Evolutionary conservation across 1,284 basidiomycete genomes (phyloP).

Genomic region (Ceratobasidium sp.): DNA sequence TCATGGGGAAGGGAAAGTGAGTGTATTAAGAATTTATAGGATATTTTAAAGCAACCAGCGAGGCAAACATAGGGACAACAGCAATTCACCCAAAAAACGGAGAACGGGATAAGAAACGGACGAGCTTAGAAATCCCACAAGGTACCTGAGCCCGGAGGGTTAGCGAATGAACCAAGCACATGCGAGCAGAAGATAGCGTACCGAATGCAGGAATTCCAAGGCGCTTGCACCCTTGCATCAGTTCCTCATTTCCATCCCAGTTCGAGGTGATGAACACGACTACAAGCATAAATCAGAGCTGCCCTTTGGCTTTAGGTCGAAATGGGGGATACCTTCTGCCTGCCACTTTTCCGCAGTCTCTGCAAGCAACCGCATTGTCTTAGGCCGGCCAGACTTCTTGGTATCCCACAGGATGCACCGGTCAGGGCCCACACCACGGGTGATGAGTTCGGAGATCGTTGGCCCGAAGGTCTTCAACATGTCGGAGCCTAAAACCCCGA

Average conservation of each 20-base stretch:
- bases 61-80: too few relatives aligned
- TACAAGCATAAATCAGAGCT: constrained; percentile 50
- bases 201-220: constrained; percentile 49
- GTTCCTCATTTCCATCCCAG: constrained; percentile 74
- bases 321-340: constrained; percentile 67
- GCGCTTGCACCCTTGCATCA: constrained; percentile 80
- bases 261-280: constrained; percentile 84
- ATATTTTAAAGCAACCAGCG: too few relatives aligned
- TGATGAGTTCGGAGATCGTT: constrained; percentile 74
- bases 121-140: constrained; percentile 8
- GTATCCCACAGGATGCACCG: constrained; percentile 77
- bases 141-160: background rate
- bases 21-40: background rate
- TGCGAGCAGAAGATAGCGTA: background rate
- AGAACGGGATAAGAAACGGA: background rate
- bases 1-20: background rate
- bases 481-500: constrained; percentile 67
- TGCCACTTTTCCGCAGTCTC: constrained; percentile 72
- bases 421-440: constrained; percentile 69
- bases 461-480: constrained; percentile 69
- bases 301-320: background rate
- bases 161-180: too few relatives aligned
- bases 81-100: background rate
- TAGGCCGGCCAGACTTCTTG: constrained; percentile 73
- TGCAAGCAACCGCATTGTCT: constrained; percentile 77